These are phyloP conservation scores for Russula compacta DNA, from an alignment of 768 basidiomycete species.

Conservation along the genomic window DNA sequence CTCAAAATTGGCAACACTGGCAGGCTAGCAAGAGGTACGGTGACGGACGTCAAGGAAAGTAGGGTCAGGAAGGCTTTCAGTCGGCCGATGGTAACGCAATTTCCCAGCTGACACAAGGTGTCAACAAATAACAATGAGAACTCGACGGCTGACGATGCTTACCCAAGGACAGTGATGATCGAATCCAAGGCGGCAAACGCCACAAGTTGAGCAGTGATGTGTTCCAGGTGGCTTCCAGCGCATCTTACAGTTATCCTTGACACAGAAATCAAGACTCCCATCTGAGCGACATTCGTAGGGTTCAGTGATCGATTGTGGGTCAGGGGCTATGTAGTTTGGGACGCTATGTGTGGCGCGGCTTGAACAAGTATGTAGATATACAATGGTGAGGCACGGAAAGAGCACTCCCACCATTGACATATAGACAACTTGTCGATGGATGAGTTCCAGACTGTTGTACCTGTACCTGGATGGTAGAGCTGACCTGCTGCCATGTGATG, in stretches of 20 bases:
- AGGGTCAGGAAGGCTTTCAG: constrained; percentile 18
- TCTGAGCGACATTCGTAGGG: constrained; percentile 19
- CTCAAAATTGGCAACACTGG: constrained; percentile 11
- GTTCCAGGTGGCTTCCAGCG: constrained; percentile 21
- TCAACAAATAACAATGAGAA: neutral
- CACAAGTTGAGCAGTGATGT: constrained; percentile 22
- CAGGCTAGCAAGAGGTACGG: constrained; percentile 11
- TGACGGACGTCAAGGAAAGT: constrained; percentile 17
- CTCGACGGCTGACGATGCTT: neutral
- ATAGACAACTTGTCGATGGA: constrained; percentile 1
- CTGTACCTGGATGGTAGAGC: neutral
- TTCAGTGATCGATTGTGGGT: constrained; percentile 13
- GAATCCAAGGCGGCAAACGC: constrained; percentile 22
- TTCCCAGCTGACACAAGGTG: constrained; percentile 15
- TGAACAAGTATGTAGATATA: constrained; percentile 14
- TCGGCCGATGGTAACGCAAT: constrained; percentile 18
- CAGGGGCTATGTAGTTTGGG: constrained; percentile 25
- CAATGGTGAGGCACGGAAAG: constrained; percentile 6
- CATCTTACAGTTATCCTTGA: constrained; percentile 15
- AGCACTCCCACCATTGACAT: neutral
- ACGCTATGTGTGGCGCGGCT: constrained; percentile 18
- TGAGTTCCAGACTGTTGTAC: neutral
- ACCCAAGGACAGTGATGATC: constrained; percentile 24
- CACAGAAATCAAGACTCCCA: constrained; percentile 17
- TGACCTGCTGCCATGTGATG: constrained; percentile 9